Evolutionary conservation across 768 basidiomycete species (phyloP).

Genomic region (Brasilioporus rufonigricans): DNA sequence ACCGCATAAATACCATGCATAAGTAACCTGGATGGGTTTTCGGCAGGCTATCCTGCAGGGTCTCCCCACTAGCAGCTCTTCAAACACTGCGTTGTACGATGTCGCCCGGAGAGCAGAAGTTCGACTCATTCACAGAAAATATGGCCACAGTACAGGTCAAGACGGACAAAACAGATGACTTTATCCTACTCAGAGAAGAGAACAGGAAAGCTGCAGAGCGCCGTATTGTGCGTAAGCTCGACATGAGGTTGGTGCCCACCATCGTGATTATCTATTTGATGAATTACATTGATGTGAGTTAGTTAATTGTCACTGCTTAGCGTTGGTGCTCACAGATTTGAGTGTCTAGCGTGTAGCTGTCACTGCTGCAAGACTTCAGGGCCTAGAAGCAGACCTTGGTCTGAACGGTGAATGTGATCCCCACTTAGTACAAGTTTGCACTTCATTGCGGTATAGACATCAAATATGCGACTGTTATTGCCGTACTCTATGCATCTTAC

Average conservation of each 20-base stretch:
- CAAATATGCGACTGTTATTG: constrained; percentile 56
- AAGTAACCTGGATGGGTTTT: no score
- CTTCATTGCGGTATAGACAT: constrained; percentile 35
- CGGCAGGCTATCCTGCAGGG: no score
- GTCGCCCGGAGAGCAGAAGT: not conserved
- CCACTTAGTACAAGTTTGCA: not conserved
- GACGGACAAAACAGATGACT: no score
- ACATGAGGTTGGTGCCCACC: no score
- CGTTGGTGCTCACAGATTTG: not conserved
- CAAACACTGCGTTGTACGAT: not conserved
- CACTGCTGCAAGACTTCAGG: no score
- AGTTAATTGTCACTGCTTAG: no score
- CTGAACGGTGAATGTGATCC: constrained; percentile 25
- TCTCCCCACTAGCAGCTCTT: no score
- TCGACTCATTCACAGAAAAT: constrained; percentile 7
- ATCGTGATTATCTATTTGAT: constrained; percentile 24
- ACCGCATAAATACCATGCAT: no score
- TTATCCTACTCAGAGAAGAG: no score
- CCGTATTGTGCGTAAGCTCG: no score
- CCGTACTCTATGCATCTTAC: no score
- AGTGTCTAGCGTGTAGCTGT: constrained; percentile 35
- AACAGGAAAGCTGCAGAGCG: no score
- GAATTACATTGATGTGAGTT: constrained; percentile 28
- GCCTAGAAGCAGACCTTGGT: constrained; percentile 38
- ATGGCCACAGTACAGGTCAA: constrained; percentile 14